A percentile compares a stretch with the other conserved stretches of the same genome.
phyloP scores from a whole-genome alignment of 2,329 filamentous ascomycete genomes.

The Fusarium sp. region DNA sequence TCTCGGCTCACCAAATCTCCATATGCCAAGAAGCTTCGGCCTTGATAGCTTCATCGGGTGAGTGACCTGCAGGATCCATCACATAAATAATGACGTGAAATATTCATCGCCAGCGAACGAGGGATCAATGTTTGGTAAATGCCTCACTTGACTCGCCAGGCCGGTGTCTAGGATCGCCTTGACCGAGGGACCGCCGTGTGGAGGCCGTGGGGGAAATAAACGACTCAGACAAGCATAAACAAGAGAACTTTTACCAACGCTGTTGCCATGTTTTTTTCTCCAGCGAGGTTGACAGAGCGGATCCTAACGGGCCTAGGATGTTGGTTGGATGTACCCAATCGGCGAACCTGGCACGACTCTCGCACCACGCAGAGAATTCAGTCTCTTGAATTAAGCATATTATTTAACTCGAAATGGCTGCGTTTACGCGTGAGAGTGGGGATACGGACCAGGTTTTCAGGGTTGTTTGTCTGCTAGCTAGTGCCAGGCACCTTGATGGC shows the following conservation, averaged over 20 bases:
- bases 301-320: neutral
- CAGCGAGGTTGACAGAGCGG: neutral
- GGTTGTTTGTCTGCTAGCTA: constrained; percentile 5
- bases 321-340: too few species aligned
- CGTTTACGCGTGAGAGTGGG: constrained; percentile 15
- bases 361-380: constrained; percentile 1
- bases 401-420: constrained; percentile 41
- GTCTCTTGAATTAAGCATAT: constrained; percentile 46
- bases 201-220: neutral
- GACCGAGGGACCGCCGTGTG: neutral
- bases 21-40: constrained; percentile 6
- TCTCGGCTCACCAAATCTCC: neutral
- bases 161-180: neutral
- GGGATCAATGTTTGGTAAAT: constrained; percentile 15
- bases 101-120: too few species aligned
- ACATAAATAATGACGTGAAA: neutral
- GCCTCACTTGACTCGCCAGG: constrained; percentile 1
- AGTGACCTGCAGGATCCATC: neutral
- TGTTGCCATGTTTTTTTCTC: neutral
- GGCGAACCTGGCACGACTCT: neutral
- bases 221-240: constrained; percentile 5
- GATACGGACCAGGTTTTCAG: neutral
- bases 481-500: constrained; percentile 46
- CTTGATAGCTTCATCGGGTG: neutral
- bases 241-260: neutral